Conservation (phyloP, 371 early-diverging fungal genomes). For the Nematocida ironsii region DNA sequence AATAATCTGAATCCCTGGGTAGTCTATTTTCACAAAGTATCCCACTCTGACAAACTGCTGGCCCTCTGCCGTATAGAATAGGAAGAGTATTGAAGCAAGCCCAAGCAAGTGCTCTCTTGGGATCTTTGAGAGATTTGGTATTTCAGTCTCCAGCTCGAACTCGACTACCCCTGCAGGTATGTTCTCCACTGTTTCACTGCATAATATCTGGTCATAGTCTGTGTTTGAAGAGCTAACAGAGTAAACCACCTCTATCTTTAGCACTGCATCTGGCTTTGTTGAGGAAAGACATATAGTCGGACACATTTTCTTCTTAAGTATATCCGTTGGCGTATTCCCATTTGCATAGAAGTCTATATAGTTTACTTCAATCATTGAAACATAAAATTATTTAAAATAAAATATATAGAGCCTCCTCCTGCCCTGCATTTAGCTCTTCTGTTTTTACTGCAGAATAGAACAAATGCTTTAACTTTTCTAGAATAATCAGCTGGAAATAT, state of each 20-base stretch:
- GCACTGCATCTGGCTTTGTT: background rate
- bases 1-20: constrained; percentile 65
- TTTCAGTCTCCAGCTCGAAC: constrained; percentile 63
- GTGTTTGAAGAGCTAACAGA: constrained; percentile 14
- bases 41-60: constrained; percentile 66
- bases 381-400: constrained; percentile 50
- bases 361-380: constrained; percentile 49
- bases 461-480: background rate
- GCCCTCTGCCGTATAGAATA: constrained; percentile 55
- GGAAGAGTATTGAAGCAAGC: constrained; percentile 61
- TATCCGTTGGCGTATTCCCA: constrained; percentile 3
- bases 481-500: background rate
- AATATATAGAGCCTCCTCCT: background rate
- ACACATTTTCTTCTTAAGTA: constrained; percentile 22
- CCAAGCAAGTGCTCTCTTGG: constrained; percentile 64
- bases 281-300: constrained; percentile 10
- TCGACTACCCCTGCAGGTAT: constrained; percentile 63
- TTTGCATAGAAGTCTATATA: constrained; percentile 38
- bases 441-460: too few species aligned
- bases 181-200: constrained; percentile 58
- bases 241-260: constrained; percentile 43
- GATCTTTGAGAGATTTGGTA: constrained; percentile 59
- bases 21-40: constrained; percentile 67
- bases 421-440: too few species aligned
- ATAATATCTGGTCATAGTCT: constrained; percentile 66